Percentiles rank a stretch among this genome's conserved stretches.
Evolutionary conservation across 345 rosid species (phyloP).

Genomic region (Psidium friedrichsthalianum): DNA sequence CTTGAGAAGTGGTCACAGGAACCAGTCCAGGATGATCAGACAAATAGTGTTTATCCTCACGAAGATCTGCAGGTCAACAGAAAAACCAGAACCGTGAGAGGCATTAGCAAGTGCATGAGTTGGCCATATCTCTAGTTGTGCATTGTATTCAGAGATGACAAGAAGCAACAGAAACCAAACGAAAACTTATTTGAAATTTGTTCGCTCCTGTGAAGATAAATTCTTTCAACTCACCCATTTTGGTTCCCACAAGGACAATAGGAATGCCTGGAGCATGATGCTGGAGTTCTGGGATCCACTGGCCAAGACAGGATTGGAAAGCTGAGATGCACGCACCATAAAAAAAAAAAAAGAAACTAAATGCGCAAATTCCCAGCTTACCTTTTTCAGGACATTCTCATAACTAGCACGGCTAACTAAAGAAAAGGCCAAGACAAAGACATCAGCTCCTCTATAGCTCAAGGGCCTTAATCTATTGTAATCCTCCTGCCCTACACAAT

Average conservation of each 20-base stretch:
- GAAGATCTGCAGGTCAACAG: constrained; percentile 49
- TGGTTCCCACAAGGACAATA: constrained; percentile 81
- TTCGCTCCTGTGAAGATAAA: not conserved
- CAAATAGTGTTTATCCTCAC: constrained; percentile 88
- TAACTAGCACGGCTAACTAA: constrained; percentile 93
- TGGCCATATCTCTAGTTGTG: not conserved
- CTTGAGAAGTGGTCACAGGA: constrained; percentile 92
- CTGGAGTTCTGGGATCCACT: constrained; percentile 99
- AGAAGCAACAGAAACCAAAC: not conserved
- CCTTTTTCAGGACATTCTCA: constrained; percentile 92
- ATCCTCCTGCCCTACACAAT: constrained; percentile 75
- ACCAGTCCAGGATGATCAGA: constrained; percentile 93
- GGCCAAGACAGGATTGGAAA: constrained; percentile 21
- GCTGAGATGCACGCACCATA: not conserved
- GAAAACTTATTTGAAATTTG: not conserved
- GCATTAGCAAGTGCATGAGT: not conserved
- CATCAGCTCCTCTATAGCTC: constrained; percentile 97
- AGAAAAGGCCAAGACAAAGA: constrained; percentile 93
- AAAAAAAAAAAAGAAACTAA: not conserved
- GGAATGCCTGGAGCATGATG: constrained; percentile 93
- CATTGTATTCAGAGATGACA: not conserved
- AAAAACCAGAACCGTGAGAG: not conserved
- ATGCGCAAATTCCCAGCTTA: constrained; percentile 2
- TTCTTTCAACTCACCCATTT: constrained; percentile 48
- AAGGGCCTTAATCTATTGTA: constrained; percentile 93